phyloP scores from a whole-genome alignment of 306 rosid species.

The Lotus japonicus region DNA sequence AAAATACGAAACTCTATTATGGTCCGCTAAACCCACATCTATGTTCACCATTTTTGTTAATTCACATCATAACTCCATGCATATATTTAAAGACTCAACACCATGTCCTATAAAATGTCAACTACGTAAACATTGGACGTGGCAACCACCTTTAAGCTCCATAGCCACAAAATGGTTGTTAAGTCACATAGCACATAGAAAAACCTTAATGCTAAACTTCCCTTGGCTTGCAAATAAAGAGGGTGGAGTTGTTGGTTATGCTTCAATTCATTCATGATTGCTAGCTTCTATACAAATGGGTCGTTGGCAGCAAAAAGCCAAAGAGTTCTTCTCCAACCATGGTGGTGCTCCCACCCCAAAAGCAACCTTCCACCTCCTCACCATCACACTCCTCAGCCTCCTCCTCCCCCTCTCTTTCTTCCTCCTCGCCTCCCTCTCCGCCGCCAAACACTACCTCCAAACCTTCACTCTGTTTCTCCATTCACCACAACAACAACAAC shows the following conservation, averaged over 20 bases:
- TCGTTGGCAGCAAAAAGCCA: conserved; percentile 20
- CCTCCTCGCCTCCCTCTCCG: conserved; percentile 53
- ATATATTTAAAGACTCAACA: background rate
- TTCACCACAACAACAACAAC: background rate
- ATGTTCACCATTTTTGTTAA: no score
- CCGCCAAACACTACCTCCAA: conserved; percentile 33
- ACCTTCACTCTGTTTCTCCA: background rate
- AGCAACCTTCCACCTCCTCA: conserved; percentile 46
- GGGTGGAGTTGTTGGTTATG: background rate
- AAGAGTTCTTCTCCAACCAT: conserved; percentile 23
- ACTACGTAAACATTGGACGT: conserved; percentile 44
- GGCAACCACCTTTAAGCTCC: conserved; percentile 42
- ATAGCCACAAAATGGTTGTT: background rate
- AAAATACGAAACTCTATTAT: no score
- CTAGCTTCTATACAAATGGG: conserved; percentile 24
- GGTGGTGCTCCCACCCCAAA: background rate
- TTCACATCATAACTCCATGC: no score
- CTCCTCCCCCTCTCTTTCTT: conserved; percentile 78
- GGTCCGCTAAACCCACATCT: no score
- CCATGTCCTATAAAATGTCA: conserved; percentile 36
- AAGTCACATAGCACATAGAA: conserved; percentile 23
- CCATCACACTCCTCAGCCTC: conserved; percentile 56
- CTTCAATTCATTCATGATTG: background rate
- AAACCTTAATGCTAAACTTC: conserved; percentile 19
- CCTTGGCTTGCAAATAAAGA: conserved; percentile 24